Evolutionary conservation across 768 basidiomycete species (phyloP).

Genomic region (Psilocybe cyanescens): DNA sequence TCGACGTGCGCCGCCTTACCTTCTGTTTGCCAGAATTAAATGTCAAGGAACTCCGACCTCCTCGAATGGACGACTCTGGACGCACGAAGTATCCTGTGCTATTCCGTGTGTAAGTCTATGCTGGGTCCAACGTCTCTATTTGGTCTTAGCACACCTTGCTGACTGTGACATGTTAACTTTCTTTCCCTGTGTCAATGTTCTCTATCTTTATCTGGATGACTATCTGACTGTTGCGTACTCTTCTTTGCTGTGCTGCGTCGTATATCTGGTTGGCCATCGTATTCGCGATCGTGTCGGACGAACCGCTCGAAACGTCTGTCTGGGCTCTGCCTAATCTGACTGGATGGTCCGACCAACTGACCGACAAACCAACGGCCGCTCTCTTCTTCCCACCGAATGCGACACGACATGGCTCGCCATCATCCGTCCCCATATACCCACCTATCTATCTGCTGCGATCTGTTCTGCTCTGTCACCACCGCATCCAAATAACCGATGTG

Average conservation of each 20-base stretch:
- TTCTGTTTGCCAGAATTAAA: constrained; percentile 67
- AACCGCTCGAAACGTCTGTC: not conserved
- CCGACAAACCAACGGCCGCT: not conserved
- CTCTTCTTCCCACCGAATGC: not conserved
- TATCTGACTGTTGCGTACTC: not conserved
- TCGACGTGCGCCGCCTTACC: not conserved
- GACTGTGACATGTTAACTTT: not conserved
- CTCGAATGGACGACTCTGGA: constrained; percentile 93
- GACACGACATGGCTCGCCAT: not conserved
- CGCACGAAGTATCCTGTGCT: constrained; percentile 94
- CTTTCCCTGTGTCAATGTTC: not conserved
- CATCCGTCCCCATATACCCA: not conserved
- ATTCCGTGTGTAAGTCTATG: constrained; percentile 71
- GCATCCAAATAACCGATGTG: not conserved
- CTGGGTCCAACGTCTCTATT: not conserved
- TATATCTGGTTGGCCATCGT: not conserved
- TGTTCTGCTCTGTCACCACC: not conserved
- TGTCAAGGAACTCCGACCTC: constrained; percentile 89
- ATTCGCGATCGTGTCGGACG: constrained; percentile 3
- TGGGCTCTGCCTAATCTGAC: not conserved
- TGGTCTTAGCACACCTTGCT: not conserved
- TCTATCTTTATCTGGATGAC: not conserved
- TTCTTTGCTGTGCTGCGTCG: not conserved
- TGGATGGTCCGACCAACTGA: not conserved
- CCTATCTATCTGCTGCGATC: not conserved